Conservation (phyloP, 1,284 basidiomycete genomes). For the Entoloma clypeatum region DNA sequence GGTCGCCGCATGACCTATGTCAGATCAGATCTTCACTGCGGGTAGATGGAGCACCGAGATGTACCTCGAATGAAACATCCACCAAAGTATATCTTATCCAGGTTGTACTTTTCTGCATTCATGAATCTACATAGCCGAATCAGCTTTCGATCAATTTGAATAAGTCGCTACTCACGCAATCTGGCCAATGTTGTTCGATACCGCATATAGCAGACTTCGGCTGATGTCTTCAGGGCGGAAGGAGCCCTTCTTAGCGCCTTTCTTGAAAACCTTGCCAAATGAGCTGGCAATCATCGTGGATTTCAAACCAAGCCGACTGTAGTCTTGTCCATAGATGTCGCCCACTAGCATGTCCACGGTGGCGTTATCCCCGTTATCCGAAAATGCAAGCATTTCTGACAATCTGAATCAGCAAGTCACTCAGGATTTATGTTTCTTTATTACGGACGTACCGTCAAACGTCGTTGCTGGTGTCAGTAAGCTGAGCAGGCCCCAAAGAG, state of each 20-base stretch:
- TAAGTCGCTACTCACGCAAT: slow-evolving; percentile 77
- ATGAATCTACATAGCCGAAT: slow-evolving; percentile 70
- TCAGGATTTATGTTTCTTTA: slow-evolving; percentile 11
- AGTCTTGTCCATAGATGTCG: slow-evolving; percentile 97
- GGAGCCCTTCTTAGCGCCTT: slow-evolving; percentile 69
- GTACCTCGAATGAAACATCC: slow-evolving; percentile 98
- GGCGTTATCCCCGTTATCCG: slow-evolving; percentile 91
- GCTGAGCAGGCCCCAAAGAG: slow-evolving; percentile 96
- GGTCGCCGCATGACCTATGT: slow-evolving; percentile 88
- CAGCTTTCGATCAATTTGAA: slow-evolving; percentile 15
- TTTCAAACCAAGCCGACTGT: slow-evolving; percentile 91
- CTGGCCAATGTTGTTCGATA: slow-evolving; percentile 99
- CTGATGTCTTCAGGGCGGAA: slow-evolving; percentile 95
- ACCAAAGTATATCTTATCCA: slow-evolving; percentile 98
- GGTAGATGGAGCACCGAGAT: slow-evolving; percentile 10
- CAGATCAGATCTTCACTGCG: slow-evolving; percentile 10
- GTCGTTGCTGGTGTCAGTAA: slow-evolving; percentile 92
- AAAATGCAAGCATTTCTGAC: slow-evolving; percentile 96
- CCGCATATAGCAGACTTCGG: slow-evolving; percentile 89
- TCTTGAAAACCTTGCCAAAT: slow-evolving; percentile 98
- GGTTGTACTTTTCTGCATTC: slow-evolving; percentile 98
- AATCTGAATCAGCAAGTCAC: slow-evolving; percentile 12
- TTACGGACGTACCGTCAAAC: slow-evolving; percentile 79
- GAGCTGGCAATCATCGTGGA: slow-evolving; percentile 97
- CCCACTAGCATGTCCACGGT: slow-evolving; percentile 98